Evolutionary conservation across 31 red algal species (phyloP), one percentile per base, ranked within the genome.

Genomic region (Endocladia muricata): DNA sequence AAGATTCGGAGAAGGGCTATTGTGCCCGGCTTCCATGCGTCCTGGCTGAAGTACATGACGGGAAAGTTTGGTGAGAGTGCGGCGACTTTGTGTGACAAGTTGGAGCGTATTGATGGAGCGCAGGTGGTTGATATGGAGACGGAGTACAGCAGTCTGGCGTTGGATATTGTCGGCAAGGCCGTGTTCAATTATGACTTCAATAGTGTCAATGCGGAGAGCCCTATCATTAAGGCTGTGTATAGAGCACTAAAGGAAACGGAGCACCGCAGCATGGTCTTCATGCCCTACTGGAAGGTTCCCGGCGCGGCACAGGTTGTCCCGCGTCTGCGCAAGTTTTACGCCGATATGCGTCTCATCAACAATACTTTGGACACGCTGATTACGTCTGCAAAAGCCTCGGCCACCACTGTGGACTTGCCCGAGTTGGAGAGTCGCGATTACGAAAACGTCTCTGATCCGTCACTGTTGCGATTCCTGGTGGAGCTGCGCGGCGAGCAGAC

Each of bases 121-220:
- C 60, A 43, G 9, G 75, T 60, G 2, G 59, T 86, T 11, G 92
- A 94, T 40, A 90, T 94, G 92, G 92, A 94, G 67, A 90, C 73
- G 13, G 92, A 88, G 68, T 94, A 85, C 40, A 73, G 70, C 37
- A 89, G 84, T 59, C 79, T 88, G n/a, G 69, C 92, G 0, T 61
- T 94, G 41, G 92, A 94, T 70, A 89, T 94, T 39, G 80, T 94
- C 52, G 92, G 92, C 74, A 77, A 76, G 47, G 84, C 92, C 57
- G 71, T 94, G 39, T 94, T 94, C 63, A 94, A 94, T 64, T 94
- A 85, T 65, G 85, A 94, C n/a, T 94, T 94, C 58, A 60, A 84
- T 29, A 84, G 78, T 66, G 63, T 88, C 35, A 70, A 19, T 13
- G 64, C 39, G 31, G 86, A 90, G 58, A 79, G 71, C 32, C 92